phyloP scores from a whole-genome alignment of 331 rosid genomes.

The Malus hybrid region DNA sequence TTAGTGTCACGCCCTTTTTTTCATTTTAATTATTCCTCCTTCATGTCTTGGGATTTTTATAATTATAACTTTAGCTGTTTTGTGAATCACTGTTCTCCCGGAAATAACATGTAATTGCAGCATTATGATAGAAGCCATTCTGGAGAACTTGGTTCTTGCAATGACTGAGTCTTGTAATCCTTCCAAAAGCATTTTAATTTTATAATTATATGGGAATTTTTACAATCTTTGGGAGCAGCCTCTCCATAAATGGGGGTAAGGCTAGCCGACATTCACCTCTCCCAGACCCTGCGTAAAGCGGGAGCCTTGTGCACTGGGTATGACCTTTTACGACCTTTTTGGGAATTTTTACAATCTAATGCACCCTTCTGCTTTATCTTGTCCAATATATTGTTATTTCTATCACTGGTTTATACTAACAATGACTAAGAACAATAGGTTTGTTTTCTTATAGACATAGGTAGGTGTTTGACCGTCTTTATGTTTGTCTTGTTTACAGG shows the following conservation, averaged over 20 bases:
- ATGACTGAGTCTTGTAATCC: not conserved
- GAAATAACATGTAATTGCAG: not conserved
- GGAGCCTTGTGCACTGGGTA: no score
- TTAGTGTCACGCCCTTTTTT: constrained; percentile 3
- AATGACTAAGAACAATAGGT: not conserved
- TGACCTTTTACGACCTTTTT: no score
- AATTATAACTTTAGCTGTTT: not conserved
- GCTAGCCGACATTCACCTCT: no score
- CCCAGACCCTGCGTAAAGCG: no score
- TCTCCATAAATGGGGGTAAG: no score
- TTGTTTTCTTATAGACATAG: not conserved
- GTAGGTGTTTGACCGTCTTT: constrained; percentile 14
- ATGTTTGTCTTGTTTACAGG: constrained; percentile 38
- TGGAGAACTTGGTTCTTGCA: constrained; percentile 4
- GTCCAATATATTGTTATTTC: not conserved
- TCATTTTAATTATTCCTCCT: not conserved
- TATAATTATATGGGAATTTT: not conserved
- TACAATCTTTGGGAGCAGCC: not conserved
- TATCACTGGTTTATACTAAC: not conserved
- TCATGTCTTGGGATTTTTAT: not conserved
- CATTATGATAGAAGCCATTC: not conserved
- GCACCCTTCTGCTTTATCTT: not conserved
- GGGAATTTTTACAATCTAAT: not conserved
- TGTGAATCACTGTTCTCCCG: not conserved
- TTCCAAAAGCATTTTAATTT: not conserved